These are phyloP conservation scores for Raphanus raphanistrum DNA, from an alignment of 345 rosid species.

Conservation along the genomic window DNA sequence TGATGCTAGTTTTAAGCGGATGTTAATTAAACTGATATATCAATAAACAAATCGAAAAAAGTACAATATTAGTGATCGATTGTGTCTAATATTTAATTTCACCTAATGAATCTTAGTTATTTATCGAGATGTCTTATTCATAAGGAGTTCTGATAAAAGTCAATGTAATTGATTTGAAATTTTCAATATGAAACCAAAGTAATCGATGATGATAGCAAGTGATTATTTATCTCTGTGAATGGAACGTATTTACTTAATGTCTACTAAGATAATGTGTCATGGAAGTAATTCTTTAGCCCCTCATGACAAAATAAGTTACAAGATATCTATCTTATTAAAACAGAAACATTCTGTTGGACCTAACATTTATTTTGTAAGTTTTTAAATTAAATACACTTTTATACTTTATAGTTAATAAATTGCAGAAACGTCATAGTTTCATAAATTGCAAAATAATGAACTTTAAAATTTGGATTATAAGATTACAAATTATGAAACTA, in stretches of 20 bases:
- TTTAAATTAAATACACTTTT: too few relatives aligned
- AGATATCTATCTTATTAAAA: too few relatives aligned
- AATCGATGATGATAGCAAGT: neutral
- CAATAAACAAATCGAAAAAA: neutral
- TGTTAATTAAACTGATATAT: constrained; percentile 9
- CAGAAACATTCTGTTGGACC: too few relatives aligned
- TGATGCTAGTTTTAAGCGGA: constrained; percentile 20
- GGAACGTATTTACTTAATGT: neutral
- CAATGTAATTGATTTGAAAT: neutral
- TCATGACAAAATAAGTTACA: neutral
- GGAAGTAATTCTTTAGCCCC: neutral
- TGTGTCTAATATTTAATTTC: constrained; percentile 1
- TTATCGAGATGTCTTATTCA: neutral
- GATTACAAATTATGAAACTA: too few relatives aligned
- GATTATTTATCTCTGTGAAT: neutral
- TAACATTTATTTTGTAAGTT: too few relatives aligned
- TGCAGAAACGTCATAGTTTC: too few relatives aligned
- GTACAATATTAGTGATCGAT: constrained; percentile 1
- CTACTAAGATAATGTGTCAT: neutral
- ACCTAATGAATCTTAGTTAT: neutral
- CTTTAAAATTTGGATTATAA: too few relatives aligned
- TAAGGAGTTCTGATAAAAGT: neutral
- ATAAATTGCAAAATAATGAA: too few relatives aligned
- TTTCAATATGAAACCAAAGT: neutral
- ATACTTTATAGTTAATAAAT: too few relatives aligned